Evolutionary conservation across 2,329 filamentous ascomycete genomes (phyloP).

Genomic region (Curvularia sp.): DNA sequence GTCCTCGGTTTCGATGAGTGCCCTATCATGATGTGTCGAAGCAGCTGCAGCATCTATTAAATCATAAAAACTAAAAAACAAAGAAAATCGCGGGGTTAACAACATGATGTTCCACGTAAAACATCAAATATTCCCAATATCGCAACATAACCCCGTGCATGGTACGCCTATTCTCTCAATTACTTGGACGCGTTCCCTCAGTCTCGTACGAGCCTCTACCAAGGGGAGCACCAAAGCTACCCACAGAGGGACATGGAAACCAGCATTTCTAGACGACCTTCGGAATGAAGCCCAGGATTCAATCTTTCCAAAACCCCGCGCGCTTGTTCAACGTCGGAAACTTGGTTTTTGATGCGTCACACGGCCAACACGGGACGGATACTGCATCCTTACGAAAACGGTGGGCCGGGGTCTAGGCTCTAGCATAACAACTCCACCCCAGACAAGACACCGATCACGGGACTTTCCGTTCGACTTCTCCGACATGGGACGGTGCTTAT

Average conservation of each 20-base stretch:
- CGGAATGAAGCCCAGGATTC: not conserved
- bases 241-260: not conserved
- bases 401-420: not conserved
- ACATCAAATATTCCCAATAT: not conserved
- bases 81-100: not conserved
- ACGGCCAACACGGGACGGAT: not conserved
- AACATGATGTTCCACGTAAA: not conserved
- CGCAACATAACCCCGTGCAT: not conserved
- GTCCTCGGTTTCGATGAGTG: not conserved
- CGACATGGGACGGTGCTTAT: not conserved
- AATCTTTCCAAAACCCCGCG: not conserved
- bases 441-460: not conserved
- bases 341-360: conserved; percentile 6
- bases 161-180: not conserved
- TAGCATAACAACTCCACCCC: not conserved
- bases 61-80: not conserved
- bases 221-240: not conserved
- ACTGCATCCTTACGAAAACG: not conserved
- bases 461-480: not conserved
- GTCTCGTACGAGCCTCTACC: not conserved
- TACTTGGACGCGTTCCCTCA: not conserved
- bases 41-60: not conserved
- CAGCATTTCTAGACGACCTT: not conserved
- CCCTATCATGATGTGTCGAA: not conserved
- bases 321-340: not conserved